Base-by-base conservation (phyloP, 2,329 filamentous ascomycete species). In the Orbilia oligospora region DNA sequence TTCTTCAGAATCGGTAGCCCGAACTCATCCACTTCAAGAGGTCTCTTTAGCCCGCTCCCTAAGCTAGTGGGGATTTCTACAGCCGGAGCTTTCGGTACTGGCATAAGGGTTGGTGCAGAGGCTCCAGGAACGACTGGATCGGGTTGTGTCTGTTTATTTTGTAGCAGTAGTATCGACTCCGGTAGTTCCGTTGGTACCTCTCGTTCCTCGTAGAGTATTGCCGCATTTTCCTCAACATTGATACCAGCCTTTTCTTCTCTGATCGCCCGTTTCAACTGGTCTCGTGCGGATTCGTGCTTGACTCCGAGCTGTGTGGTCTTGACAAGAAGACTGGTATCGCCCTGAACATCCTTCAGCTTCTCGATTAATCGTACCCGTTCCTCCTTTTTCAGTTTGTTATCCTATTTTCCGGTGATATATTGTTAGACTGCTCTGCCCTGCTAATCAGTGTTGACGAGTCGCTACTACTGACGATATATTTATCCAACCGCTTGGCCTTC, bases 331-430 rank as follows among this genome's bases (percentile, higher is more conserved):
- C 89, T 93, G 0, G 93, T 97, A 83, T 98, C 94, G 81, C 96
- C 89, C 83, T 92, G 94, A 69, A 90, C 88, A 78, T 90, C 88
- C 18, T 93, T 92, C 27, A 99, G 88, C 83, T 96, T 94, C 83
- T 92, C 92, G 81, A 98, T 87, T 33, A 99, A 86, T 71, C 90
- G 92, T 30, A 93, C 87, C 82, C 93, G 97, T 84, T 98, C 95
- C 83, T 99, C 96, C 84, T 97, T 97, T 84, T 91, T 92, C 55
- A 99, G 87, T 87, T 99, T 99, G 75, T 89, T 96, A 82, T 98
- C 94, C 88, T 89, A 82, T 33, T 49, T 8, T 18, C 20, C n/a
- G 36, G 20, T 14, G 4, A 5, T 8, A 5, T 55, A 9, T 20
- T 22, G 78, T 80, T 58, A 77, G 44, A 41, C 75, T 63, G 12